Conservation (phyloP, 805 yeast species). For the Yamadazyma philogaea region DNA sequence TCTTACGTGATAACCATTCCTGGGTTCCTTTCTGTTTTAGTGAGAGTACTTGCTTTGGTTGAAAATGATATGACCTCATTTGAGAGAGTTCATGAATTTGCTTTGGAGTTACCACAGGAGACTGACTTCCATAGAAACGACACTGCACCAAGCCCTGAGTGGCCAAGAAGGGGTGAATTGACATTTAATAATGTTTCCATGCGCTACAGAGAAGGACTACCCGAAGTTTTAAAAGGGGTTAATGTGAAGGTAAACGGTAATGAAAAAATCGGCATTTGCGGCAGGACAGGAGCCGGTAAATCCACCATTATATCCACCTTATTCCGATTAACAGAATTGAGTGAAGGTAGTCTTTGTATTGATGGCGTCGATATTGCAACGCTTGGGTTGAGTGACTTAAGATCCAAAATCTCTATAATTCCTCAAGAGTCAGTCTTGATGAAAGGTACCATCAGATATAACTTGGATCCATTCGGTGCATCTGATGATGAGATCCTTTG, state of each 20-base stretch:
- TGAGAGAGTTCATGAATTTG: conserved; percentile 40
- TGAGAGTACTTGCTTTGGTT: conserved; percentile 31
- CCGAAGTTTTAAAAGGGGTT: conserved; percentile 52
- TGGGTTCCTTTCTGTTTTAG: conserved; percentile 27
- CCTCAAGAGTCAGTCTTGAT: conserved; percentile 72
- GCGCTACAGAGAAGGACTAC: conserved; percentile 59
- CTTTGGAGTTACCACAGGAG: conserved; percentile 61
- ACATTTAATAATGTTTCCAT: conserved; percentile 48
- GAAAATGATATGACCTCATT: conserved; percentile 40
- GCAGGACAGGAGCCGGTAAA: conserved; percentile 88
- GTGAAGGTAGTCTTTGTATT: conserved; percentile 46
- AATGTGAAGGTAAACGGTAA: conserved; percentile 43
- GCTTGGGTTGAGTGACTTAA: conserved; percentile 50
- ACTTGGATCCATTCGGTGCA: conserved; percentile 59
- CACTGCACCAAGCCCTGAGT: conserved; percentile 39
- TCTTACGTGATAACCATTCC: conserved; percentile 33
- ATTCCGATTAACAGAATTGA: conserved; percentile 52
- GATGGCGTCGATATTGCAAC: conserved; percentile 54
- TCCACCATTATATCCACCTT: conserved; percentile 64
- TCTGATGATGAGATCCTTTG: conserved; percentile 50
- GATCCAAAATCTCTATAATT: conserved; percentile 60
- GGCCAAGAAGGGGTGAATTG: conserved; percentile 52
- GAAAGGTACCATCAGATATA: conserved; percentile 53
- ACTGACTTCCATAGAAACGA: conserved; percentile 51
- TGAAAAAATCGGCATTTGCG: conserved; percentile 81